phyloP scores from a whole-genome alignment of 2,329 filamentous ascomycete genomes.

The Pyricularia sp. region DNA sequence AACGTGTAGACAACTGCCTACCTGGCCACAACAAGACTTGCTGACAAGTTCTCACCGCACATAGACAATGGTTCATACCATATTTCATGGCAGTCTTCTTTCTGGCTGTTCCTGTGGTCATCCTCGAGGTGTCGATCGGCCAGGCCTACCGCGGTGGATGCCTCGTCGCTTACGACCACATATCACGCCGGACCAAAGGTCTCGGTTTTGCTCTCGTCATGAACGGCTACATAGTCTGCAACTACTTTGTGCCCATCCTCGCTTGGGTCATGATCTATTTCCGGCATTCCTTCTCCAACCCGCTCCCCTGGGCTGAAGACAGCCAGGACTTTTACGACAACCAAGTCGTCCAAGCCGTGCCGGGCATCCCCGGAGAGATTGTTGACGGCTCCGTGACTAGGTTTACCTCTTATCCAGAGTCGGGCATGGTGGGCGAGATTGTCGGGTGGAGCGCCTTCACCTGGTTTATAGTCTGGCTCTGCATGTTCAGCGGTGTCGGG shows the following conservation, averaged over 20 bases:
- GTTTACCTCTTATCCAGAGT: background rate
- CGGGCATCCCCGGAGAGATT: background rate
- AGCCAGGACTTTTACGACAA: background rate
- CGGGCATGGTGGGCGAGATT: background rate
- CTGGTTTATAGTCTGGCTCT: background rate
- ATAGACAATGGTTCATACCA: background rate
- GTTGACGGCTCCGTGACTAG: background rate
- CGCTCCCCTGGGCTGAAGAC: background rate
- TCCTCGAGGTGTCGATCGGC: background rate
- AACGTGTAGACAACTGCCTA: background rate
- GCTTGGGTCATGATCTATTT: background rate
- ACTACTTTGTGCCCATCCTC: background rate
- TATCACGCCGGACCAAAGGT: background rate
- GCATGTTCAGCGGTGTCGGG: background rate
- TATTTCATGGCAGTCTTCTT: background rate
- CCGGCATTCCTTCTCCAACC: background rate
- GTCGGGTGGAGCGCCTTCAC: background rate
- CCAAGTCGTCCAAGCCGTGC: background rate
- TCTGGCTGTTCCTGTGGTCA: background rate
- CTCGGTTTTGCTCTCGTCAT: background rate
- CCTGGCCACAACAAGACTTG: background rate
- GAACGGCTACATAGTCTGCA: background rate
- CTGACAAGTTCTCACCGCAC: background rate
- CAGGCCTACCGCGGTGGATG: background rate
- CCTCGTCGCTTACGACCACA: background rate